Evolutionary conservation across 2,329 filamentous ascomycete genomes (phyloP), one percentile per base, ranked within the genome.

Genomic region (Ophiosphaerella narmari): DNA sequence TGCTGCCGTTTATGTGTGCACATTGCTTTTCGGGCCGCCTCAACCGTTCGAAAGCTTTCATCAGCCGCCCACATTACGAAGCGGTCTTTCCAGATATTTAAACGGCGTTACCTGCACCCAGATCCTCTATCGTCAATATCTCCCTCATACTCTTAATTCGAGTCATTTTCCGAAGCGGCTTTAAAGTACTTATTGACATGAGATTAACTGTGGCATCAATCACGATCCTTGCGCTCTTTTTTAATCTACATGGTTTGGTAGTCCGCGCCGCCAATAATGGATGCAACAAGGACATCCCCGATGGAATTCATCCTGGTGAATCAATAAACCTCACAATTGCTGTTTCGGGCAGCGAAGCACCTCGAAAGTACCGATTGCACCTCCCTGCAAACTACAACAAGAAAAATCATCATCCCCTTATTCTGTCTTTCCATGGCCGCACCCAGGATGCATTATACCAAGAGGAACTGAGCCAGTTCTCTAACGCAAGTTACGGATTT

Each of bases 381-480:
- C 58, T 77, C 4, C 75, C 75, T 1, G 40, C 67, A 31, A 68
- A 62, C 33, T 81, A 80, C 63, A 54, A 75, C 18, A 50, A 50
- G 9, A 62, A 67, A 39, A 70, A 46, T 1, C 67, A 75, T 2
- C 62, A 72, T 0, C 72, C 77, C 1, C 46, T 82, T 24, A 78
- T 80, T 32, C 66, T 82, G 31, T 79, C 79, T 5, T 81, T 75
- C 56, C 78, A 81, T 48, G 79, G 78, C 4, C 70, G 74, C 5
- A 60, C 55, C 14, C 71, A 74, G 42, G 65, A 67, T 26, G 70
- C 72, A 34, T 55, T 64, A 34, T 66, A 70, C 7, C 71, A 80
- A 54, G 74, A 77, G 54, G 49, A 61, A 3, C 68, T 80, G 2
- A 76, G 77, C 7, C 72, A 75, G 39, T 79, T 81, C 59, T 77